Evolutionary conservation across 164 flowering plant species (phyloP).

Genomic region (Kalanchoe fedtschenkoi): DNA sequence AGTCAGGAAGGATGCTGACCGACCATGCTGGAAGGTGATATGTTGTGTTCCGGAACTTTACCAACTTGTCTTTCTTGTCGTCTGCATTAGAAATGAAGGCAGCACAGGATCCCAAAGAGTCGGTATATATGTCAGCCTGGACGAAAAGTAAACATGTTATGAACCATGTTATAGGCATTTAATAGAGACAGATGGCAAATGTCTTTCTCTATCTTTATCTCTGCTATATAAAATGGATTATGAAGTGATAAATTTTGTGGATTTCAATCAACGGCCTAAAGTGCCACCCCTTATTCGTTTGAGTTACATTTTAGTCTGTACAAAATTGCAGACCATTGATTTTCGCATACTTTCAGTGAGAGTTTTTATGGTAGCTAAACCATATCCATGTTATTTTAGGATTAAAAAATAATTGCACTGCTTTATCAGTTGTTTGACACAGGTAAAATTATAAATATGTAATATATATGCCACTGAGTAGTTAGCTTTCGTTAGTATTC

Average conservation of each 20-base stretch:
- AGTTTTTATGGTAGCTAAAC: not conserved
- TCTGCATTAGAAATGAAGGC: constrained; percentile 82
- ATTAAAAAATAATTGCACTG: too few relatives aligned
- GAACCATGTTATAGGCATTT: not conserved
- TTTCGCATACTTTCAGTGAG: not conserved
- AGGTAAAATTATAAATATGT: too few relatives aligned
- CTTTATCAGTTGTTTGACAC: too few relatives aligned
- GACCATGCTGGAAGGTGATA: constrained; percentile 96
- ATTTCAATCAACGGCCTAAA: not conserved
- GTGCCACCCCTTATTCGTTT: too few relatives aligned
- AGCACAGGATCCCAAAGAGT: constrained; percentile 70
- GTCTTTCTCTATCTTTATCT: not conserved
- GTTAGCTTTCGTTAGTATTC: not conserved
- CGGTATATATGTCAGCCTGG: constrained; percentile 73
- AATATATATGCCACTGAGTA: not conserved
- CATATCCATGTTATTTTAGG: not conserved
- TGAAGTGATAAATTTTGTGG: not conserved
- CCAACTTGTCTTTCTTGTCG: constrained; percentile 53
- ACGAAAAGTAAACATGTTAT: constrained; percentile 9
- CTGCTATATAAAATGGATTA: not conserved
- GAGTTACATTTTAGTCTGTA: not conserved
- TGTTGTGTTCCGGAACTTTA: constrained; percentile 53
- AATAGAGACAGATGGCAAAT: not conserved
- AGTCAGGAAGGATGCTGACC: constrained; percentile 93
- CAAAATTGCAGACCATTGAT: not conserved